phyloP scores from a whole-genome alignment of 2,329 filamentous ascomycete species.

The Tolypocladium amazonense region DNA sequence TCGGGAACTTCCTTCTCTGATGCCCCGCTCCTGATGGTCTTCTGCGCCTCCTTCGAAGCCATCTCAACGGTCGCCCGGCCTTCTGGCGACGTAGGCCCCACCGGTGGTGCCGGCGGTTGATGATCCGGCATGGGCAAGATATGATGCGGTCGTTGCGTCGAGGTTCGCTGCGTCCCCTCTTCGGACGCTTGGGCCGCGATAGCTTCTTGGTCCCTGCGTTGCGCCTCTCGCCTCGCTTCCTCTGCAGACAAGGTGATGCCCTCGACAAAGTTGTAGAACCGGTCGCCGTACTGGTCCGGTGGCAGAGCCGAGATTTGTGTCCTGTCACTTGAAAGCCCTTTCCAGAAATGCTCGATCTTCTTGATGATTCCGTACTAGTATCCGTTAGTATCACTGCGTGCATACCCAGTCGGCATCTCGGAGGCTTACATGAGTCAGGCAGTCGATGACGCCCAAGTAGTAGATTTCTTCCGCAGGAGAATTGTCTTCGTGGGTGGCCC shows the following conservation, averaged over 20 bases:
- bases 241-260: conserved; percentile 85
- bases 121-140: conserved; percentile 36
- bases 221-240: conserved; percentile 60
- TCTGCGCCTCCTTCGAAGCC: conserved; percentile 26
- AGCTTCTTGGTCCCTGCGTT: conserved; percentile 50
- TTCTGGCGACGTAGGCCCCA: conserved; percentile 22
- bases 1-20: conserved; percentile 47
- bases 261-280: conserved; percentile 87
- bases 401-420: conserved; percentile 1
- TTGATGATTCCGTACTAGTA: conserved; percentile 83
- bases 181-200: conserved; percentile 23
- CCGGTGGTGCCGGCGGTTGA: conserved; percentile 29
- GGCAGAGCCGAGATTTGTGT: conserved; percentile 87
- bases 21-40: conserved; percentile 19
- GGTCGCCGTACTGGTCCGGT: conserved; percentile 82
- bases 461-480: conserved; percentile 83
- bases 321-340: conserved; percentile 75
- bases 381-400: conserved; percentile 14
- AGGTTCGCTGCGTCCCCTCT: conserved; percentile 27
- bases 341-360: conserved; percentile 94
- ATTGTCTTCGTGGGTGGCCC: conserved; percentile 86
- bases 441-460: conserved; percentile 97
- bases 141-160: conserved; percentile 21
- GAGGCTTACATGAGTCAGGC: conserved; percentile 78
- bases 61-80: conserved; percentile 28